Percentiles rank a stretch among this genome's conserved stretches.
Evolutionary conservation across 805 yeast genomes (phyloP).

Genomic region (Hemisphaericaspora nanyangensis): DNA sequence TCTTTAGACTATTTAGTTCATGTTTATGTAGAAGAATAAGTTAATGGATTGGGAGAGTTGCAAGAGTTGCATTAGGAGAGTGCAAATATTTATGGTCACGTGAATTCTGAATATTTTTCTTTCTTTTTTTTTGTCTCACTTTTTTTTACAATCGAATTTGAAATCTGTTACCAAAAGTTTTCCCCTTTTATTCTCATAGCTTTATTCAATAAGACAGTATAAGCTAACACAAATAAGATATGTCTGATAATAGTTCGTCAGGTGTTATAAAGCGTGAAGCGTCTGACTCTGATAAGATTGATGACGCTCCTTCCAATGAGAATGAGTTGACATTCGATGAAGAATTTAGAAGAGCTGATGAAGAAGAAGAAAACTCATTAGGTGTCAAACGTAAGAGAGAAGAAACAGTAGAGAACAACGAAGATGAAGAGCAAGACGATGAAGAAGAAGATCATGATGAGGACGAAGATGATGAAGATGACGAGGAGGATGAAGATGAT

Average conservation of each 20-base stretch:
- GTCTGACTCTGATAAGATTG: not conserved
- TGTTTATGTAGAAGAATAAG: slow-evolving; percentile 42
- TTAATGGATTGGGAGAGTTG: no score
- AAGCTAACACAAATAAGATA: no score
- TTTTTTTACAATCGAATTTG: no score
- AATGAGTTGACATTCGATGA: slow-evolving; percentile 10
- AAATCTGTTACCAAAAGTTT: no score
- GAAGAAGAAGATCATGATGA: slow-evolving; percentile 41
- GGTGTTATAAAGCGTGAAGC: slow-evolving; percentile 4
- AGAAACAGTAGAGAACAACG: slow-evolving; percentile 11
- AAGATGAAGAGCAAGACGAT: slow-evolving; percentile 15
- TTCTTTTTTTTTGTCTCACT: not conserved
- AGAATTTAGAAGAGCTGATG: slow-evolving; percentile 9
- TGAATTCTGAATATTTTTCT: not conserved
- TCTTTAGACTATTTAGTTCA: slow-evolving; percentile 57
- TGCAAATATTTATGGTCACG: no score
- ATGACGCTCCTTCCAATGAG: slow-evolving; percentile 1
- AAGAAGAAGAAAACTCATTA: not conserved
- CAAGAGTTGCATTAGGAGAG: no score
- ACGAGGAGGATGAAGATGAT: slow-evolving; percentile 48
- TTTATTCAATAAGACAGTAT: no score
- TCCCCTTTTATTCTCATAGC: no score
- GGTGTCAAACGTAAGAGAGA: slow-evolving; percentile 7
- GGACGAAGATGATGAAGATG: slow-evolving; percentile 46
- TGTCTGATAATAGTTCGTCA: slow-evolving; percentile 5